phyloP scores from a whole-genome alignment of 1,284 basidiomycete genomes.

The Ceratobasidium sp. region DNA sequence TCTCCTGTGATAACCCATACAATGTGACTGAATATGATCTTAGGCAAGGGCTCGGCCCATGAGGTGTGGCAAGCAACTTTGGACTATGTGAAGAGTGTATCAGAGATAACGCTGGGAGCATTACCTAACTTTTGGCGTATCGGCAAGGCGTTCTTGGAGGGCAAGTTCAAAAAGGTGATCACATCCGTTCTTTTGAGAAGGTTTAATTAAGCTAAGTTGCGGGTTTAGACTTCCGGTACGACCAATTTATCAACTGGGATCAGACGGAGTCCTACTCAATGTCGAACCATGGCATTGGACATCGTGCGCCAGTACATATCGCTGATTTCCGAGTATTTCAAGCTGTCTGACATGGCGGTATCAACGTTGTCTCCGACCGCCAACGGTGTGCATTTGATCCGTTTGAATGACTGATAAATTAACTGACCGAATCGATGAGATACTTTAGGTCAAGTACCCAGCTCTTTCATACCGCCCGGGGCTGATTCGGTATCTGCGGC shows the following conservation, averaged over 20 bases:
- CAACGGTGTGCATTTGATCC: constrained; percentile 36
- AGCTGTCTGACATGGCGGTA: constrained; percentile 76
- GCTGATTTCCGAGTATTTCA: constrained; percentile 87
- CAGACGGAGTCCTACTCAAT: constrained; percentile 79
- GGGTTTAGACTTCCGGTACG: constrained; percentile 31
- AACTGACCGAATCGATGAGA: constrained; percentile 7
- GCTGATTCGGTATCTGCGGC: constrained; percentile 84
- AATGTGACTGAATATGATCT: constrained; percentile 14
- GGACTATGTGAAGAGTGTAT: constrained; percentile 59
- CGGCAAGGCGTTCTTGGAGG: constrained; percentile 87
- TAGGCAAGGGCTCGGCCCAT: constrained; percentile 67
- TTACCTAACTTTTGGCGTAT: constrained; percentile 95
- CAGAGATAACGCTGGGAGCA: constrained; percentile 58
- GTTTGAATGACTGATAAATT: neutral
- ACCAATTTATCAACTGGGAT: constrained; percentile 43
- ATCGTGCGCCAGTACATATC: constrained; percentile 87
- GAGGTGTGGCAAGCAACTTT: constrained; percentile 83
- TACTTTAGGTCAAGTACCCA: constrained; percentile 51
- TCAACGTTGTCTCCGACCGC: constrained; percentile 54
- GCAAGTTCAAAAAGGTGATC: constrained; percentile 81
- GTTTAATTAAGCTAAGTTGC: neutral
- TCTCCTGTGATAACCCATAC: neutral
- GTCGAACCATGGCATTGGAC: constrained; percentile 88
- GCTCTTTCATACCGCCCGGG: constrained; percentile 70
- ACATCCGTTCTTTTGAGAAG: neutral